Evolutionary conservation across 2,329 filamentous ascomycete species (phyloP), one percentile per base, ranked within the genome.

Genomic region (Parafenestella ontariensis): DNA sequence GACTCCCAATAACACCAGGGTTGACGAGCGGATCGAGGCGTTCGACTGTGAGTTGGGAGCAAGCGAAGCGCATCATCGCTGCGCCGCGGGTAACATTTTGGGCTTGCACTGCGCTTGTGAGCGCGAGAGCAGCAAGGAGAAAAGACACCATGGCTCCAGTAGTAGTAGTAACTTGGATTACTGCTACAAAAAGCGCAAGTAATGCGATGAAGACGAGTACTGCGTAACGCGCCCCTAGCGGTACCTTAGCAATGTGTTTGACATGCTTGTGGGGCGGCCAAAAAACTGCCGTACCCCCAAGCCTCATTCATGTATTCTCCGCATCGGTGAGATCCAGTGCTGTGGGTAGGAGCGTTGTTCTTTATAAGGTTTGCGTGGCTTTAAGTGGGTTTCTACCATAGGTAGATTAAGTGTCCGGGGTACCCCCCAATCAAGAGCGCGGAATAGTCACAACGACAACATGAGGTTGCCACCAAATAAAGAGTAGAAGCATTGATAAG

Each of bases 11-110:
- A 4, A 64, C 13, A 5, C 67, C 68, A 5, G 68, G 68, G 31
- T 70, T 70, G 15, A 70, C 67, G 15, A 70, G 53, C 3, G 67
- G 68, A 56, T 71, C 68, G 7, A 70, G 53, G 1, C 68, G 61
- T 45, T 71, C 67, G 21, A 70, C 67, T 5, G 65, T 67, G 15
- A 70, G 62, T 47, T 71, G 66, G 9, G 66, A 70, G 39, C 68
- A 71, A 4, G 60, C 67, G 34, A 70, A 71, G 18, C 68, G 63
- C 54, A 60, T 60, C 57, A 60, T 60, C 5, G 54, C 50, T 6
- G 50, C 43, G 2, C 53, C 46, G 17, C 49, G 44, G 11, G 36
- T 46, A 26, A 41, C 33, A 39, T 56, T 52, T 20, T 60, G 57
- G 23, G 45, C 48, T 9, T 49, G 28, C 18, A 15, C 44, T 4